Base-by-base conservation (phyloP, 1,284 basidiomycete species). In the Ustilago hordei region DNA sequence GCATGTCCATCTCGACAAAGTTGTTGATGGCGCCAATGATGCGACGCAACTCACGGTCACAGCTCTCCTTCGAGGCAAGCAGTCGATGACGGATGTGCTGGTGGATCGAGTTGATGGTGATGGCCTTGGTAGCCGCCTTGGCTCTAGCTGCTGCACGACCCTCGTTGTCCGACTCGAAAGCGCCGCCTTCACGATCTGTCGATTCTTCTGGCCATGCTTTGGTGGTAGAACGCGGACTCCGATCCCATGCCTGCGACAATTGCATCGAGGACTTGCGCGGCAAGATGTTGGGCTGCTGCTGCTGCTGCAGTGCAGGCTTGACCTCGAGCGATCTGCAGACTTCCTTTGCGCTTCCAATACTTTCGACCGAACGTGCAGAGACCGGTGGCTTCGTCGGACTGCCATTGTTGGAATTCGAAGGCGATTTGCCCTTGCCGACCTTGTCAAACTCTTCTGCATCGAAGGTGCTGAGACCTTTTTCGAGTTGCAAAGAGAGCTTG, bases 71-170 rank as follows among this genome's bases (percentile, higher is more conserved):
- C 67, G 96, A 95, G 1, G 92, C 92, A 86, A 93, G 93, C 86
- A 98, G 91, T 63, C 96, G 92, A 80, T 95, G 91, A 55, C 93
- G 94, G 82, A 98, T 94, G 88, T 98, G 95, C 68, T 94, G 91
- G 64, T 93, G 90, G 71, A 98, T 95, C 81, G 95, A 96, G 52
- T 81, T 64, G 67, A 85, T 84, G 19, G 84, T 82, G 43, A 82
- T 82, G 8, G 82, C 81, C 52, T 80, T 82, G 38, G 76, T 70
- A 0, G 68, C 64, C 12, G 63, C 57, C 50, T 55, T 64, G 43
- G 64, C 67, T 53, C 61, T 62, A 7, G 64, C 67, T 17, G 64
- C 35, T 31, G 63, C 60, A 15, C 67, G 59, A 12, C 67, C 72
- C n/a, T 78, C 73, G 32, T 60, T 55, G 55, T 79, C 76, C 8